A percentile compares a stretch with the other conserved stretches of the same genome.
phyloP scores from a whole-genome alignment of 2,329 filamentous ascomycete genomes.

The Davidsoniella australis region DNA sequence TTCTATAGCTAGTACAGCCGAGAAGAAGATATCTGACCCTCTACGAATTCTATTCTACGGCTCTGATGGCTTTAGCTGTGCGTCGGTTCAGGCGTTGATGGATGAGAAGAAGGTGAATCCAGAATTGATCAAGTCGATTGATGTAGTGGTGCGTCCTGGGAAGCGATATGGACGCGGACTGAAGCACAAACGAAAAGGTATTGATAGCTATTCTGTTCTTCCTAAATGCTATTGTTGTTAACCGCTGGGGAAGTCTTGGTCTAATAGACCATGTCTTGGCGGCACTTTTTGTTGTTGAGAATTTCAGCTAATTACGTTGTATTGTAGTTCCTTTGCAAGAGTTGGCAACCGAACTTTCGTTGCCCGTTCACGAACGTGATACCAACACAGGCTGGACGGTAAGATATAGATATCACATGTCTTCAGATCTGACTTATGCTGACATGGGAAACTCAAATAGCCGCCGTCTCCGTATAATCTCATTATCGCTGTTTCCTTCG shows the following conservation, averaged over 20 bases:
- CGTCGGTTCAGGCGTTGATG: slow-evolving; percentile 53
- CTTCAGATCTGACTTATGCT: slow-evolving; percentile 1
- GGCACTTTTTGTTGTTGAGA: too few species aligned
- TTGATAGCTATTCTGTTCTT: not conserved
- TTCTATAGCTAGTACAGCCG: too few species aligned
- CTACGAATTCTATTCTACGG: slow-evolving; percentile 86
- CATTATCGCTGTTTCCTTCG: slow-evolving; percentile 86
- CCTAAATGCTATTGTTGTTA: not conserved
- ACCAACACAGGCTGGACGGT: slow-evolving; percentile 73
- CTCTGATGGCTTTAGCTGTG: slow-evolving; percentile 77
- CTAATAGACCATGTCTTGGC: too few species aligned
- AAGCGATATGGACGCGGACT: slow-evolving; percentile 64
- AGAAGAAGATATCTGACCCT: slow-evolving; percentile 30
- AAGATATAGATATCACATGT: slow-evolving; percentile 18
- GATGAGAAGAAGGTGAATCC: slow-evolving; percentile 35
- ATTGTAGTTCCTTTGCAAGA: slow-evolving; percentile 48
- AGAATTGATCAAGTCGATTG: slow-evolving; percentile 52
- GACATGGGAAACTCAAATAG: slow-evolving; percentile 19
- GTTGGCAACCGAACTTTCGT: slow-evolving; percentile 42
- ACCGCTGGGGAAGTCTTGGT: not conserved
- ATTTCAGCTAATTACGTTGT: not conserved
- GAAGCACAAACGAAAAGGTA: slow-evolving; percentile 44
- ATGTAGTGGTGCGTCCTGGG: slow-evolving; percentile 67
- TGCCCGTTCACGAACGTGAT: slow-evolving; percentile 58
- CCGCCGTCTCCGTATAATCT: slow-evolving; percentile 51